These are phyloP conservation scores for Gnomoniopsis smithogilvyi DNA, from an alignment of 2,329 filamentous ascomycete species.

Conservation along the genomic window DNA sequence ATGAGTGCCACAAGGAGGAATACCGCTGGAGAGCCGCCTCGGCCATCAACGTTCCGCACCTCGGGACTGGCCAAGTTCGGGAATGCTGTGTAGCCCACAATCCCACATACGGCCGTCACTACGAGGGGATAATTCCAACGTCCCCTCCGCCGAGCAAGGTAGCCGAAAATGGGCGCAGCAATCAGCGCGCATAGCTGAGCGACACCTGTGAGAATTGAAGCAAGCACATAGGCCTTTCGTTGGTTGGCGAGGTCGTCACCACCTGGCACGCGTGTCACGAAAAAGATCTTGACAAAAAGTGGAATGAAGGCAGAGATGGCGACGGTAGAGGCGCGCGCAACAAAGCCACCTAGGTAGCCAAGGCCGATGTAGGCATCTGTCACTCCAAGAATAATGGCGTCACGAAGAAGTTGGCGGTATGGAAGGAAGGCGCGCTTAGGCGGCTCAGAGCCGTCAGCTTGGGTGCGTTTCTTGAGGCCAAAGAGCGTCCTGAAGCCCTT, in stretches of 20 bases:
- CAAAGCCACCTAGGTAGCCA: slow-evolving; percentile 90
- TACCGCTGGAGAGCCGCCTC: slow-evolving; percentile 65
- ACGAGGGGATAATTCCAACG: slow-evolving; percentile 72
- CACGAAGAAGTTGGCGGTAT: slow-evolving; percentile 57
- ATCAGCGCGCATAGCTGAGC: slow-evolving; percentile 84
- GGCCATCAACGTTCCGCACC: slow-evolving; percentile 58
- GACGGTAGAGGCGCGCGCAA: slow-evolving; percentile 90
- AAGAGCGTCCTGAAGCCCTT: slow-evolving; percentile 68
- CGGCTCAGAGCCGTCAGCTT: slow-evolving; percentile 18
- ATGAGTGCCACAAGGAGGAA: slow-evolving; percentile 77
- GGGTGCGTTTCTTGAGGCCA: slow-evolving; percentile 29
- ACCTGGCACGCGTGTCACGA: slow-evolving; percentile 72
- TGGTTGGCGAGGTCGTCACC: slow-evolving; percentile 61
- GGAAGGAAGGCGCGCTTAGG: slow-evolving; percentile 38
- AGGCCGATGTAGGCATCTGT: slow-evolving; percentile 76
- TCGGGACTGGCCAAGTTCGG: slow-evolving; percentile 77
- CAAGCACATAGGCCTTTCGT: slow-evolving; percentile 79
- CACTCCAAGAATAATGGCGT: slow-evolving; percentile 68
- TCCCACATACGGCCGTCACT: slow-evolving; percentile 67
- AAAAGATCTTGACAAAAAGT: slow-evolving; percentile 89
- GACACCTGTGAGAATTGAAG: slow-evolving; percentile 81
- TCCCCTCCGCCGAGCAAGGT: slow-evolving; percentile 66
- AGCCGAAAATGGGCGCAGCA: slow-evolving; percentile 84
- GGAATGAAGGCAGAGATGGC: slow-evolving; percentile 95
- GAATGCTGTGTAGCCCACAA: slow-evolving; percentile 75